A percentile compares a stretch with the other conserved stretches of the same genome.
These are phyloP conservation scores for Polytrichum commune DNA, from an alignment of 225 moss, liverwort and hornwort genomes.

Conservation along the genomic window DNA sequence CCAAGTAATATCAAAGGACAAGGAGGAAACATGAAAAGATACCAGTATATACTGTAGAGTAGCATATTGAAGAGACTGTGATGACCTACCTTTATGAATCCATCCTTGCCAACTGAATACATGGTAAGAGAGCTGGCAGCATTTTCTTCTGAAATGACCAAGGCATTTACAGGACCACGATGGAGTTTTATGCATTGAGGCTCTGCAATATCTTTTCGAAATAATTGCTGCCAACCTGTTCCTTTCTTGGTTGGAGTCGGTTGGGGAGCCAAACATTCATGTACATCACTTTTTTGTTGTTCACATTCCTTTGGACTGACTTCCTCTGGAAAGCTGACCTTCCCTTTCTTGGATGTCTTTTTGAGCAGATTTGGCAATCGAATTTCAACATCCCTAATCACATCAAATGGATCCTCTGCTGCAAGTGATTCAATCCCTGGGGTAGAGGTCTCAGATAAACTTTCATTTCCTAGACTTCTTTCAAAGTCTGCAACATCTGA, in stretches of 20 bases:
- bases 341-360: slow-evolving; percentile 5
- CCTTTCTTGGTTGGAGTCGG: slow-evolving; percentile 13
- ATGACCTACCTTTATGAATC: slow-evolving; percentile 75
- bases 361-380: slow-evolving; percentile 21
- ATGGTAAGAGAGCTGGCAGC: slow-evolving; percentile 86
- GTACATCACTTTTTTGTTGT: slow-evolving; percentile 20
- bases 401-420: slow-evolving; percentile 35
- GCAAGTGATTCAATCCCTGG: slow-evolving; percentile 21
- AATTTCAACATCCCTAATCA: slow-evolving; percentile 47
- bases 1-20: background rate
- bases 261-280: slow-evolving; percentile 14
- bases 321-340: slow-evolving; percentile 13
- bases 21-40: background rate
- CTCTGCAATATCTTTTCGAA: slow-evolving; percentile 76
- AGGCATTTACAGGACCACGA: slow-evolving; percentile 81
- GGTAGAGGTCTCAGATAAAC: slow-evolving; percentile 22
- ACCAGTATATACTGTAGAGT: too few species aligned
- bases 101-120: slow-evolving; percentile 88
- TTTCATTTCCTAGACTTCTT: slow-evolving; percentile 25
- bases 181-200: slow-evolving; percentile 79
- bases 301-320: slow-evolving; percentile 11
- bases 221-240: slow-evolving; percentile 82
- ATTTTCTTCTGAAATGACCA: slow-evolving; percentile 83
- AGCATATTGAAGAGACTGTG: background rate
- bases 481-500: slow-evolving; percentile 22